Conservation (phyloP, 2,329 filamentous ascomycete species). For the Stagonosporopsis chrysanthemi region DNA sequence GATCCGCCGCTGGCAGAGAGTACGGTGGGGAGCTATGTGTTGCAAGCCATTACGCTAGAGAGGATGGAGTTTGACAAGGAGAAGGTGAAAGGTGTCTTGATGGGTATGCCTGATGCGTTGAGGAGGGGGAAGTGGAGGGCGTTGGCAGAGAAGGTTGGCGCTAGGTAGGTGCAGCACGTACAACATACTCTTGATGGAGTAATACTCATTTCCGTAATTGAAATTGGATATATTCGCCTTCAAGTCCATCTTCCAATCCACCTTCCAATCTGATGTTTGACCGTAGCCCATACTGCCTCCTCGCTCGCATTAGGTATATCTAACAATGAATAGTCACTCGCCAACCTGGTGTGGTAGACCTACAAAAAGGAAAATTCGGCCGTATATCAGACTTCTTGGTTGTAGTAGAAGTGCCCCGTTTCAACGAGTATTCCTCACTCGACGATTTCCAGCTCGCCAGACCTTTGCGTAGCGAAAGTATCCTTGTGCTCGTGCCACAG, state of each 20-base stretch:
- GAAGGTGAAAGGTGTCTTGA: slow-evolving; percentile 32
- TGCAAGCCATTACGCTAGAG: slow-evolving; percentile 42
- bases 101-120: slow-evolving; percentile 29
- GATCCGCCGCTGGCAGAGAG: slow-evolving; percentile 40
- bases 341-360: neutral
- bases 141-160: slow-evolving; percentile 35
- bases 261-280: neutral
- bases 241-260: neutral
- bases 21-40: slow-evolving; percentile 42
- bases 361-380: neutral
- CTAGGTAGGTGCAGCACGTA: neutral
- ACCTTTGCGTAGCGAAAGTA: slow-evolving; percentile 69
- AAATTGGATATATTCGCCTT: neutral
- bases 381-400: neutral
- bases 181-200: neutral
- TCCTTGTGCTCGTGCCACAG: slow-evolving; percentile 83
- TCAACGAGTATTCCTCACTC: slow-evolving; percentile 50
- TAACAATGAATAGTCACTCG: neutral
- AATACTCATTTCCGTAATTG: neutral
- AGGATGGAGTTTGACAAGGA: slow-evolving; percentile 35
- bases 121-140: slow-evolving; percentile 36
- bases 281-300: neutral
- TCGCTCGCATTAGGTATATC: slow-evolving; percentile 1
- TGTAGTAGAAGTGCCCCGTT: neutral
- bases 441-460: slow-evolving; percentile 72